These are phyloP conservation scores for Syzygium oleosum DNA, from an alignment of 345 rosid species.

Conservation along the genomic window DNA sequence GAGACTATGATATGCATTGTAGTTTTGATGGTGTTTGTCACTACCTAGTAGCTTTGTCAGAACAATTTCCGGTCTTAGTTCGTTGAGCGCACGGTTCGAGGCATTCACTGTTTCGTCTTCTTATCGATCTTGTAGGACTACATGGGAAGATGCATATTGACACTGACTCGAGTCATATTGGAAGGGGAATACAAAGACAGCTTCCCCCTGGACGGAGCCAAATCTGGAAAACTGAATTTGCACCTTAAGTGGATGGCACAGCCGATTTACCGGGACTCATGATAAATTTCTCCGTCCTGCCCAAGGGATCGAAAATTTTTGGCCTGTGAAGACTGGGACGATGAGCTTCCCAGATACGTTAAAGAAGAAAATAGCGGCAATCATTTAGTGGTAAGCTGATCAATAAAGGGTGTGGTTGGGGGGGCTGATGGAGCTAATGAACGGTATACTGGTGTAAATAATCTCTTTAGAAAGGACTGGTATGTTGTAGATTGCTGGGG, in stretches of 20 bases:
- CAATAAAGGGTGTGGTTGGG: neutral
- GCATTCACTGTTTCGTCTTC: neutral
- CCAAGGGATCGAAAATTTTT: neutral
- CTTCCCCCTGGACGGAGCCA: conserved; percentile 54
- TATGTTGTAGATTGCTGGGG: neutral
- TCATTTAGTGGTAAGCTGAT: neutral
- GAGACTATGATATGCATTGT: neutral
- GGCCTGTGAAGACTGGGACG: neutral
- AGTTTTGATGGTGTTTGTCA: neutral
- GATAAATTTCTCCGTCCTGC: neutral
- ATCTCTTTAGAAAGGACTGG: neutral
- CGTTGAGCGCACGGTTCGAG: neutral
- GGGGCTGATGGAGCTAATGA: neutral
- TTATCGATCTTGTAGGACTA: conserved; percentile 42
- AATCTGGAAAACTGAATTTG: conserved; percentile 59
- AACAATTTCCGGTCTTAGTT: neutral
- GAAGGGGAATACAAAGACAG: conserved; percentile 78
- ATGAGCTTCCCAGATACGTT: neutral
- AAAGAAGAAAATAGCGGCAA: neutral
- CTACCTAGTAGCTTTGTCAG: neutral
- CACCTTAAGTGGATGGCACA: conserved; percentile 92
- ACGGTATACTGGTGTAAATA: neutral
- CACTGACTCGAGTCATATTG: conserved; percentile 86
- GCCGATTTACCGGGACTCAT: conserved; percentile 72
- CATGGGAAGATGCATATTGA: conserved; percentile 92